Evolutionary conservation across 2,329 filamentous ascomycete genomes (phyloP).

Genomic region (Penicillium sp.): DNA sequence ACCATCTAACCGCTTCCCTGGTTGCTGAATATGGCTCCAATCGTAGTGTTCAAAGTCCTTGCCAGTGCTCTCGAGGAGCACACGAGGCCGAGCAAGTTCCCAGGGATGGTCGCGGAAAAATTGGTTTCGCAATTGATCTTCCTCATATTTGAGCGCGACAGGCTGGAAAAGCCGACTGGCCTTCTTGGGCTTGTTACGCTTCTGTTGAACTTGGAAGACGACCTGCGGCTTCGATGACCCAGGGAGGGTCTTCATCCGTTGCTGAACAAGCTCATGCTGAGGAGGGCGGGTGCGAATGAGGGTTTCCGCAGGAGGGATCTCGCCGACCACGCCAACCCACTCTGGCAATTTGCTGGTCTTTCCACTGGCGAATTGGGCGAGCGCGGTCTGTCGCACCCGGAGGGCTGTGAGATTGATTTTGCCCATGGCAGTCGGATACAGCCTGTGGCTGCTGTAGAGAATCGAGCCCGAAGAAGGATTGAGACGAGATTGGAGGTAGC

Average conservation of each 20-base stretch:
- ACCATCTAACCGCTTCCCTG: constrained; percentile 73
- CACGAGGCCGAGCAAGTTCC: constrained; percentile 85
- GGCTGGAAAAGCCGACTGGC: constrained; percentile 79
- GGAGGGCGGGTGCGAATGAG: constrained; percentile 58
- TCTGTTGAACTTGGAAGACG: constrained; percentile 38
- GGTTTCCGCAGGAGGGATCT: constrained; percentile 60
- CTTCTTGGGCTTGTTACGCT: constrained; percentile 55
- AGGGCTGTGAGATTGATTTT: constrained; percentile 49
- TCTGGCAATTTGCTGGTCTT: constrained; percentile 38
- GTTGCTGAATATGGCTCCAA: constrained; percentile 77
- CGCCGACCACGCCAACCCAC: constrained; percentile 59
- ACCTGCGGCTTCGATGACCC: constrained; percentile 33
- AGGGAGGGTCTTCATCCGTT: constrained; percentile 37
- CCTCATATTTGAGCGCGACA: constrained; percentile 72
- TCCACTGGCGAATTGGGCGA: constrained; percentile 38
- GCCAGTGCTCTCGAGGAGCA: constrained; percentile 82
- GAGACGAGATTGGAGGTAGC: background rate
- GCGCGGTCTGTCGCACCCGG: constrained; percentile 45
- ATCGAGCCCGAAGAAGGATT: background rate
- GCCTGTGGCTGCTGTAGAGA: background rate
- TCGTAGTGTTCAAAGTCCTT: constrained; percentile 73
- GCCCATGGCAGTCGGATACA: constrained; percentile 38
- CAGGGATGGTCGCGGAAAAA: constrained; percentile 96
- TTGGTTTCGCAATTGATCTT: constrained; percentile 74
- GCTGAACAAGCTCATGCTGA: constrained; percentile 44